Conservation (phyloP, 192 early-diverging fungal species). For the Coemansia sp. region DNA sequence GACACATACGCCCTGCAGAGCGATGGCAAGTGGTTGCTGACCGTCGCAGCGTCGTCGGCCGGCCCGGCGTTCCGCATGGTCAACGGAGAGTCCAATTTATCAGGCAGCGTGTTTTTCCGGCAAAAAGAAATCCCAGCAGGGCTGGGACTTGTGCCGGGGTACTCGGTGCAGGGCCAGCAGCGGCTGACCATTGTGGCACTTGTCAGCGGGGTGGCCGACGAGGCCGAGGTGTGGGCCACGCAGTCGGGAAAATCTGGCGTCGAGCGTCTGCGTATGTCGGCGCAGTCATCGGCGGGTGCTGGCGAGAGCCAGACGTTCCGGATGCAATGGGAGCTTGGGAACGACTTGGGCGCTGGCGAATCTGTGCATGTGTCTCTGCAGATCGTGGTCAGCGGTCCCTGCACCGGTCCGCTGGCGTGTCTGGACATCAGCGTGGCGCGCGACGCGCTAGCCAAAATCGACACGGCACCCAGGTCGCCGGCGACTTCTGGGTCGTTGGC, state of each 20-base stretch:
- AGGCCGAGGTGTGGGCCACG: slow-evolving; percentile 6
- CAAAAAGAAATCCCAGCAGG: not conserved
- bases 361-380: not conserved
- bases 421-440: not conserved
- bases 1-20: not conserved
- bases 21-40: not conserved
- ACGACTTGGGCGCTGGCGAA: not conserved
- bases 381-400: not conserved
- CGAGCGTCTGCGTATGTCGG: not conserved
- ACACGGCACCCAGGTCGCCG: not conserved
- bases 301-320: not conserved
- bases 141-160: not conserved
- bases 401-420: not conserved
- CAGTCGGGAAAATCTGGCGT: not conserved
- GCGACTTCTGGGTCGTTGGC: not conserved
- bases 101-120: not conserved
- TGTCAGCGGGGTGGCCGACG: not conserved
- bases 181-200: not conserved
- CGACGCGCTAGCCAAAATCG: not conserved
- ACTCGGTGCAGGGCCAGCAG: not conserved
- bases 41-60: not conserved
- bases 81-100: not conserved
- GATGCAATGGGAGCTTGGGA: not conserved
- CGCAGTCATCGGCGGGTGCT: not conserved
- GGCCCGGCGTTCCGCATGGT: not conserved